Conservation (phyloP, 116 monocot species). For the Zostera marina region DNA sequence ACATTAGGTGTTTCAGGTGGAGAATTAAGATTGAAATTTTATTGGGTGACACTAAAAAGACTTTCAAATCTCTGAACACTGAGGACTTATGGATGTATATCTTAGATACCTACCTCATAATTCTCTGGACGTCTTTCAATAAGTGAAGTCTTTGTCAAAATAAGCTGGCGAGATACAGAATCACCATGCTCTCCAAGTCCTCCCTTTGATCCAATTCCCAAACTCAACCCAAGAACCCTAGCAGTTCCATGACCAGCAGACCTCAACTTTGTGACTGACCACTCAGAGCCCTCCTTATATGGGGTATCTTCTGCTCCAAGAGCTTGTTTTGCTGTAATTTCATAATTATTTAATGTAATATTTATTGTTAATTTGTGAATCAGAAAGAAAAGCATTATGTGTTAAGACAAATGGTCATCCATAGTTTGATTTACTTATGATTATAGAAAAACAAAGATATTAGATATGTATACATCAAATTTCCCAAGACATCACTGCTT, state of each 20-base stretch:
- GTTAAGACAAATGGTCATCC: too few species aligned
- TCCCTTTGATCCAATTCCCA: slow-evolving; percentile 88
- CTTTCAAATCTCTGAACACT: background rate
- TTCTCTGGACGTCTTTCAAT: slow-evolving; percentile 94
- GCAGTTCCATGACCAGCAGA: slow-evolving; percentile 91
- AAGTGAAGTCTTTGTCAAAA: slow-evolving; percentile 84
- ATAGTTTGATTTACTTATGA: too few species aligned
- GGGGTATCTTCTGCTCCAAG: slow-evolving; percentile 95
- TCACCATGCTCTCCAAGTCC: slow-evolving; percentile 93
- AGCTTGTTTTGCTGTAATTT: slow-evolving; percentile 80
- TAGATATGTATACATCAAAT: too few species aligned
- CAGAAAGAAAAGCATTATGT: too few species aligned
- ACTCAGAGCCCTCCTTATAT: slow-evolving; percentile 81
- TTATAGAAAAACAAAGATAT: too few species aligned
- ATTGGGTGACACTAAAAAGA: background rate
- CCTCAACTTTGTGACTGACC: slow-evolving; percentile 87
- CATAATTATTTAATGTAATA: background rate
- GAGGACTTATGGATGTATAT: background rate
- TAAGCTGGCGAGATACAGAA: slow-evolving; percentile 84
- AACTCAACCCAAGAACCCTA: slow-evolving; percentile 41
- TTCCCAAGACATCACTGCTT: too few species aligned
- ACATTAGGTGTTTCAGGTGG: too few species aligned
- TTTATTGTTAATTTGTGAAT: background rate
- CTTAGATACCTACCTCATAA: slow-evolving; percentile 83
- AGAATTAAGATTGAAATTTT: too few species aligned